phyloP scores from a whole-genome alignment of 176 grass and related monocot genomes.

The Aegilops speltoides region DNA sequence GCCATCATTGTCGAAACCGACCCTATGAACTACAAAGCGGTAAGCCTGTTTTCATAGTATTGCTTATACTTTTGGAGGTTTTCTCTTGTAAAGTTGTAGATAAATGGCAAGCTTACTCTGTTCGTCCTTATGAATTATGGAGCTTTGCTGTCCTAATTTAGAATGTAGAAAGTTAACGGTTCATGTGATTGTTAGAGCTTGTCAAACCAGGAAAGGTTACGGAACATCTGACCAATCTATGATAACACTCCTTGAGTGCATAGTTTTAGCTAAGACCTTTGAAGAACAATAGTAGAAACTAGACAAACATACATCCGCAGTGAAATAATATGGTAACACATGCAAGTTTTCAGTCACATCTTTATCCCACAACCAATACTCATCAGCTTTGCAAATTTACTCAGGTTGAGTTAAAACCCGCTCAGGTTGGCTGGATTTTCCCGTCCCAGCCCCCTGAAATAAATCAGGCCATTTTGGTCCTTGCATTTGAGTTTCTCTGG shows the following conservation, averaged over 20 bases:
- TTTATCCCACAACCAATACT: not conserved
- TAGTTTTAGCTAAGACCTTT: not conserved
- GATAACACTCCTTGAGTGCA: not conserved
- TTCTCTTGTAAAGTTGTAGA: not conserved
- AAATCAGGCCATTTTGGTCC: not conserved
- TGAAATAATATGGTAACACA: not conserved
- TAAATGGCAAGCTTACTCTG: not conserved
- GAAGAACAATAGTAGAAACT: not conserved
- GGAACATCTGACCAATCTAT: not conserved
- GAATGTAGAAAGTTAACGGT: not conserved
- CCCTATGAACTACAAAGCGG: conserved; percentile 18
- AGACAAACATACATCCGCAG: not conserved
- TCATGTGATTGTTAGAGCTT: not conserved
- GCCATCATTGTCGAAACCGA: conserved; percentile 16
- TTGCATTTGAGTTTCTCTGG: not conserved
- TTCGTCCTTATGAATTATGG: not conserved
- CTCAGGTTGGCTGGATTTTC: not conserved
- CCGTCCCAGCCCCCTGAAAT: not conserved
- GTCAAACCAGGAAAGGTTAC: not conserved
- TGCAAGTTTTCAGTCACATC: not conserved
- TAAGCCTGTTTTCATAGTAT: not conserved
- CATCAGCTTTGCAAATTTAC: not conserved
- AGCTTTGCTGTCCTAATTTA: not conserved
- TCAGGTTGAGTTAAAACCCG: not conserved
- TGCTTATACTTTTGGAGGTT: not conserved